Evolutionary conservation across 306 rosid genomes (phyloP), one percentile per base, ranked within the genome.

Genomic region (Casuarina cunninghamiana): DNA sequence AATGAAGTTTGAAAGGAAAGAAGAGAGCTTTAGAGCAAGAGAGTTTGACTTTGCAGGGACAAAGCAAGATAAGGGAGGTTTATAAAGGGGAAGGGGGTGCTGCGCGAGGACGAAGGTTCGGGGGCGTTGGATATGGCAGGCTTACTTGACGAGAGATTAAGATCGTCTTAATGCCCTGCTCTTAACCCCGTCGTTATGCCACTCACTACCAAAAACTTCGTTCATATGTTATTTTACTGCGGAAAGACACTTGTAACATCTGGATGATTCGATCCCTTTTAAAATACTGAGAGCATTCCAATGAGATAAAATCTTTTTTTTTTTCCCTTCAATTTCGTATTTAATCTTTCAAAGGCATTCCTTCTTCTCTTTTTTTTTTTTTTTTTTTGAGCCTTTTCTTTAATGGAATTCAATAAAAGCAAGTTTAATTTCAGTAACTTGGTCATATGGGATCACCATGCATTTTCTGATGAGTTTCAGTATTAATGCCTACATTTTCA

Each of bases 101-200:
- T 3, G 60, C 26, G 16, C 10, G 49, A 1, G 54, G 67, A 79
- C 32, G 76, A 70, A 82, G 86, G 62, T 82, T 79, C 74, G 75
- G 69, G 54, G 57, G 74, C 26, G 44, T 37, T 46, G 71, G 32
- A 4, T 60, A 19, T 8, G 57, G 58, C 10, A 73, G 61, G 69
- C 60, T 62, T n/a, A 39, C 10, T 5, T 11, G 58, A 43, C 58
- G 73, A 4, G 46, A 67, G 53, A 26, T 26, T 7, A 45, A 41
- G 38, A 38, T 78, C 42, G 55, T 74, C 50, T 71, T 8, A 21
- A 65, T 19, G 26, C 38, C 15, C 48, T 32, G 37, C 5, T 55
- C 39, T 54, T 10, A 60, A 53, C 61, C 32, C 32, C 32, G 32
- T 26, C 32, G 32, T 26, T 26, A 26, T 26, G 32, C 32, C 32